Evolutionary conservation across 352 stramenopile genomes (phyloP).

Genomic region (Globisporangium carolinianum): DNA sequence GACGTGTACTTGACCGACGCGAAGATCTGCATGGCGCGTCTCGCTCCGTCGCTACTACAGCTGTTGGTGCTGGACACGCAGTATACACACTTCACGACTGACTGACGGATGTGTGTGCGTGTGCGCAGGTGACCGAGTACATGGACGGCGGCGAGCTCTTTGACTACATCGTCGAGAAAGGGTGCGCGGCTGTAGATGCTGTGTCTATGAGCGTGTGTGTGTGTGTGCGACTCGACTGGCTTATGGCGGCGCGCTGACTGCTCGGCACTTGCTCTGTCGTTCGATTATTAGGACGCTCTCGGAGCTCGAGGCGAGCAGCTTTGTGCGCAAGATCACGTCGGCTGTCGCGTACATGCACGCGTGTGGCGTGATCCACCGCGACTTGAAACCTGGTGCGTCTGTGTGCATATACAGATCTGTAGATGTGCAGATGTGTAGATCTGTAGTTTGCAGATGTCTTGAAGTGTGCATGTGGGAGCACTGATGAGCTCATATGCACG

Average conservation of each 20-base stretch:
- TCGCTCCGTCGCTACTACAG: background rate
- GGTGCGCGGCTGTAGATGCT: conserved; percentile 17
- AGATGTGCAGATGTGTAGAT: no score
- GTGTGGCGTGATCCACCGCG: conserved; percentile 83
- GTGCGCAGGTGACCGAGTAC: conserved; percentile 78
- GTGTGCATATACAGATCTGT: background rate
- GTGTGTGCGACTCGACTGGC: background rate
- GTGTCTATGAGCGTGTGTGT: no score
- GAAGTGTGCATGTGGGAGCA: no score
- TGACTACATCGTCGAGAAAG: conserved; percentile 88
- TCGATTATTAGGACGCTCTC: conserved; percentile 54
- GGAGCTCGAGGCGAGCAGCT: conserved; percentile 77
- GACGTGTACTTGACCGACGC: conserved; percentile 81
- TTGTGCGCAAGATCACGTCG: conserved; percentile 88
- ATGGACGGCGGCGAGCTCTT: conserved; percentile 87
- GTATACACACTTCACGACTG: no score
- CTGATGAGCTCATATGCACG: no score
- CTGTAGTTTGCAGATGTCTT: no score
- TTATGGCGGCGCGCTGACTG: no score
- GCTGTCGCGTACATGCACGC: conserved; percentile 86
- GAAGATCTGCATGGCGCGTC: conserved; percentile 79
- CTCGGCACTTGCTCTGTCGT: background rate
- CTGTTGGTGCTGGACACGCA: no score
- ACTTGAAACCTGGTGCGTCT: conserved; percentile 79
- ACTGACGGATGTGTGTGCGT: background rate